Conservation (phyloP, 331 rosid species). For the Quercus tomentella region DNA sequence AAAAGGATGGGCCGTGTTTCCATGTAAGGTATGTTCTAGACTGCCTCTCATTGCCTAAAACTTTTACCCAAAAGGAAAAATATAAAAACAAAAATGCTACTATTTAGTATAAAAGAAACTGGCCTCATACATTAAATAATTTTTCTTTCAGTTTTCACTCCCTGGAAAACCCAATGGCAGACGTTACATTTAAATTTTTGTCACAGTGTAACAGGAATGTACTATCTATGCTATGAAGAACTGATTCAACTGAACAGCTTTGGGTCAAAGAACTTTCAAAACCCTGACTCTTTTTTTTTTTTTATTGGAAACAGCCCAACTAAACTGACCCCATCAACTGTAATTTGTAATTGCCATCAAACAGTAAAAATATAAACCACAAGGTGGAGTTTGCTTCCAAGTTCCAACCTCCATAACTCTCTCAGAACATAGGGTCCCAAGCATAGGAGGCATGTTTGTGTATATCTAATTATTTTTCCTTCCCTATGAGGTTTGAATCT, state of each 20-base stretch:
- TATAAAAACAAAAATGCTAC: background rate
- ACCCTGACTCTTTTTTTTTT: background rate
- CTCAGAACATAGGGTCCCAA: constrained; percentile 20
- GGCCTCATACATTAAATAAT: background rate
- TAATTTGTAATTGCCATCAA: constrained; percentile 7
- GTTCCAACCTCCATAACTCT: background rate
- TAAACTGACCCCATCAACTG: constrained; percentile 6
- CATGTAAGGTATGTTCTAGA: background rate
- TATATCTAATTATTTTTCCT: constrained; percentile 9
- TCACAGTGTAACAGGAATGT: constrained; percentile 47
- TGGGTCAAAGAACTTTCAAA: constrained; percentile 42
- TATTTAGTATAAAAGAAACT: background rate
- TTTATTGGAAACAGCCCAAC: constrained; percentile 7
- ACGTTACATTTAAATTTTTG: constrained; percentile 51
- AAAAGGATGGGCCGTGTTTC: background rate
- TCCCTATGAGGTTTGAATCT: constrained; percentile 12
- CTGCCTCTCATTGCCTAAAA: background rate
- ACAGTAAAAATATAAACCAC: constrained; percentile 5
- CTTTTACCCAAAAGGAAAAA: background rate
- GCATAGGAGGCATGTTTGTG: constrained; percentile 16
- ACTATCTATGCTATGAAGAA: constrained; percentile 36
- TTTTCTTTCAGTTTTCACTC: constrained; percentile 12
- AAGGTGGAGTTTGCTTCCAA: constrained; percentile 13
- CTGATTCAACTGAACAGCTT: constrained; percentile 12
- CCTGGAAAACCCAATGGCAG: constrained; percentile 45